Evolutionary conservation across 148 eudicot genomes (phyloP).

Genomic region (Vaccinium corymbosum): DNA sequence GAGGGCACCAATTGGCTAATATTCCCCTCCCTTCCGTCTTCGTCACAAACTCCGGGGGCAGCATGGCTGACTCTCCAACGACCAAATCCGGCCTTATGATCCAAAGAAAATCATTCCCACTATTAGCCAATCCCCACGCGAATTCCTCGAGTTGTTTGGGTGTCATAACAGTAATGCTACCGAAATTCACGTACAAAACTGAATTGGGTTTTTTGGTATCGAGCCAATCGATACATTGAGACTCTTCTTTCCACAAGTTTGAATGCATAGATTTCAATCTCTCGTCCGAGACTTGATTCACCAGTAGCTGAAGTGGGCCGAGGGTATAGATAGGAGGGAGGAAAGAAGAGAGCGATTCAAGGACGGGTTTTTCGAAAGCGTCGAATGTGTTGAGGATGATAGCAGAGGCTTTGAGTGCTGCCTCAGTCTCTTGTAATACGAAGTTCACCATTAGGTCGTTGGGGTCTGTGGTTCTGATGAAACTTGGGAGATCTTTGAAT

Average conservation of each 20-base stretch:
- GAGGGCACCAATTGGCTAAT: constrained; percentile 53
- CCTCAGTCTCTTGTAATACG: constrained; percentile 15
- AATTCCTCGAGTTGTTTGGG: constrained; percentile 40
- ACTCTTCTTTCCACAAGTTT: constrained; percentile 55
- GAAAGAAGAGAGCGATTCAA: constrained; percentile 27
- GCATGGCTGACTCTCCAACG: constrained; percentile 26
- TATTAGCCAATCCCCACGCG: constrained; percentile 72
- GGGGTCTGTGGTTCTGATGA: constrained; percentile 46
- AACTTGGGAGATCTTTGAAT: constrained; percentile 40
- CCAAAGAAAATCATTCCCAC: constrained; percentile 50
- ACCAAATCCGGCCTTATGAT: constrained; percentile 59
- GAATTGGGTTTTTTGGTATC: constrained; percentile 33
- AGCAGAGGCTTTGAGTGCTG: constrained; percentile 30
- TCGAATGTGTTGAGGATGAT: constrained; percentile 54
- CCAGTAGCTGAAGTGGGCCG: constrained; percentile 39
- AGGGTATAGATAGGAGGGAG: constrained; percentile 36
- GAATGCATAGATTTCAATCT: constrained; percentile 32
- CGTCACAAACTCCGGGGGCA: constrained; percentile 39
- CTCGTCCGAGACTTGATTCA: constrained; percentile 22
- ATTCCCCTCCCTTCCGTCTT: constrained; percentile 38
- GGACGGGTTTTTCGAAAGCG: constrained; percentile 35
- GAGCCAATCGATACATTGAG: constrained; percentile 45
- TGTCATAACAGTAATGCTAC: constrained; percentile 46
- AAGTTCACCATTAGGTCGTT: constrained; percentile 43
- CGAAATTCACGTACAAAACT: constrained; percentile 51